A percentile compares a stretch with the other conserved stretches of the same genome.
phyloP scores from a whole-genome alignment of 495 filamentous ascomycete genomes.

The Trichoderma parareesei region DNA sequence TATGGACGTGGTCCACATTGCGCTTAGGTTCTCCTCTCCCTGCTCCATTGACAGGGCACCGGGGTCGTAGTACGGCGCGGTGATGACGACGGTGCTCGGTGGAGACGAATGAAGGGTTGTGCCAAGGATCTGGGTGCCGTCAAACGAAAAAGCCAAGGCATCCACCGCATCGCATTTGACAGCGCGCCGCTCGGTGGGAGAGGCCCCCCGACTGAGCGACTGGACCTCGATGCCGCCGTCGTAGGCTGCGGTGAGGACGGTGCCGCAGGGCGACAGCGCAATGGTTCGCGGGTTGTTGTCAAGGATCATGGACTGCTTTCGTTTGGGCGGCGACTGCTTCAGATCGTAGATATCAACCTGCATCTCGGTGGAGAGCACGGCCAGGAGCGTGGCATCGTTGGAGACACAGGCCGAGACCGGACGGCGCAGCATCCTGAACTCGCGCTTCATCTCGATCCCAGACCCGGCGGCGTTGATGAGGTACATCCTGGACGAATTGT shows the following conservation, averaged over 20 bases:
- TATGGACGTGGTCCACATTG: slow-evolving; percentile 83
- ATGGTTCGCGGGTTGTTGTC: slow-evolving; percentile 72
- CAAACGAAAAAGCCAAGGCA: slow-evolving; percentile 69
- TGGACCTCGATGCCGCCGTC: slow-evolving; percentile 81
- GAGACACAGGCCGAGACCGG: slow-evolving; percentile 71
- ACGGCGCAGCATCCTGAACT: slow-evolving; percentile 70
- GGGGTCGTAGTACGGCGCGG: slow-evolving; percentile 69
- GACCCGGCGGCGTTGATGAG: slow-evolving; percentile 58
- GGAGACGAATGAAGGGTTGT: slow-evolving; percentile 57
- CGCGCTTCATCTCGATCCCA: slow-evolving; percentile 56
- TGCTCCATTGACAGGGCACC: slow-evolving; percentile 34
- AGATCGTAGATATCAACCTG: slow-evolving; percentile 77
- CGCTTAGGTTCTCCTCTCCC: slow-evolving; percentile 57
- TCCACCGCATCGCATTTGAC: slow-evolving; percentile 79
- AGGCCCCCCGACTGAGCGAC: slow-evolving; percentile 54
- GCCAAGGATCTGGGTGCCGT: slow-evolving; percentile 78
- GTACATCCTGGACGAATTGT: slow-evolving; percentile 80
- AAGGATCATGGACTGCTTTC: slow-evolving; percentile 60
- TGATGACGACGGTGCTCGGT: slow-evolving; percentile 67
- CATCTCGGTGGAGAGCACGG: slow-evolving; percentile 72
- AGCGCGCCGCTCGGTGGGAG: slow-evolving; percentile 61
- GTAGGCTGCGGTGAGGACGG: slow-evolving; percentile 79
- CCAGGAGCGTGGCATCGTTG: slow-evolving; percentile 68
- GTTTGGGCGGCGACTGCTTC: slow-evolving; percentile 48
- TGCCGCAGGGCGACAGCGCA: slow-evolving; percentile 69